phyloP scores from a whole-genome alignment of 2,329 filamentous ascomycete species.

The Aspergillus pseudoviridinutans region DNA sequence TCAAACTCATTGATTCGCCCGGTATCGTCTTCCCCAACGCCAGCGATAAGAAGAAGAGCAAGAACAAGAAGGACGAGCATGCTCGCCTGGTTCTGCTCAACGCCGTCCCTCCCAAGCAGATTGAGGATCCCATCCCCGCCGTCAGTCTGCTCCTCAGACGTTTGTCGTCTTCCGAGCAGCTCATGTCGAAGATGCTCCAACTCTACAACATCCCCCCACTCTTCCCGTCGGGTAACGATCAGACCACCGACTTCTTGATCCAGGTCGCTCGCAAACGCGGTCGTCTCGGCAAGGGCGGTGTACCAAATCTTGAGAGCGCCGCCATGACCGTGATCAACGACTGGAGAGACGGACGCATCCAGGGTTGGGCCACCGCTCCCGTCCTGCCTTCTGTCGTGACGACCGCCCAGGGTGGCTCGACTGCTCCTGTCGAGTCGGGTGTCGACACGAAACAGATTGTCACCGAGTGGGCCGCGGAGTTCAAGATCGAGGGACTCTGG shows the following conservation, averaged over 20 bases:
- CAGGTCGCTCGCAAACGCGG: constrained; percentile 94
- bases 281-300: constrained; percentile 78
- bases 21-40: constrained; percentile 86
- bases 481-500: constrained; percentile 91
- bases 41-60: constrained; percentile 53
- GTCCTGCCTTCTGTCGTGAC: constrained; percentile 54
- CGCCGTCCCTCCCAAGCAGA: constrained; percentile 88
- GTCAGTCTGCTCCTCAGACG: constrained; percentile 79
- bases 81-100: constrained; percentile 85
- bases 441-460: constrained; percentile 82
- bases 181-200: constrained; percentile 73
- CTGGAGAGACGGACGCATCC: constrained; percentile 91
- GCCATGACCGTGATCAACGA: constrained; percentile 94
- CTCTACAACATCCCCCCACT: constrained; percentile 83
- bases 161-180: constrained; percentile 66
- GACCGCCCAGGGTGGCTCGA: constrained; percentile 30
- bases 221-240: constrained; percentile 65
- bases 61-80: constrained; percentile 66
- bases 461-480: constrained; percentile 88
- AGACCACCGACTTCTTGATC: constrained; percentile 85
- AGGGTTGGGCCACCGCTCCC: constrained; percentile 83
- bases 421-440: constrained; percentile 32
- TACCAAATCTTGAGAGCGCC: constrained; percentile 82
- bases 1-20: constrained; percentile 89
- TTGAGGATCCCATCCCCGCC: constrained; percentile 85